A percentile compares a stretch with the other conserved stretches of the same genome.
Conservation (phyloP, 1,284 basidiomycete genomes). For the Amylostereum chailletii region DNA sequence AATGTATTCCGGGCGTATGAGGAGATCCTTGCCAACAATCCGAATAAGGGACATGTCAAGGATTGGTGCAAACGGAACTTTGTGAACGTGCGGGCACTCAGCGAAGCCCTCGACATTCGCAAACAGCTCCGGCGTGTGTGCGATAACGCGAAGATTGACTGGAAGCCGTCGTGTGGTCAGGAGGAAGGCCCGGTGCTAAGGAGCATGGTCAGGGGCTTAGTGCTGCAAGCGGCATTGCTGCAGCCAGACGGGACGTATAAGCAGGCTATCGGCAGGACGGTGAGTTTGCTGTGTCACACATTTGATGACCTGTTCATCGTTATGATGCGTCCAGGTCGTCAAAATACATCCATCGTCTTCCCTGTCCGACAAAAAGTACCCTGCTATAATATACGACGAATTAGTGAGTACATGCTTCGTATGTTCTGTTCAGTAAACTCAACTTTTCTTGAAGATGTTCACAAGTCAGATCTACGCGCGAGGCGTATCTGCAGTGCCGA, state of each 20-base stretch:
- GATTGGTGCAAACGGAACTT: slow-evolving; percentile 82
- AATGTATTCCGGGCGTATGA: slow-evolving; percentile 81
- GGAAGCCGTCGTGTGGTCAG: slow-evolving; percentile 45
- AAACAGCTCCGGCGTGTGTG: slow-evolving; percentile 73
- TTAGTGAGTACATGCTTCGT: slow-evolving; percentile 48
- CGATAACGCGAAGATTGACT: slow-evolving; percentile 52
- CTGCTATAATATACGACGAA: slow-evolving; percentile 86
- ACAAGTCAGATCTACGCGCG: slow-evolving; percentile 84
- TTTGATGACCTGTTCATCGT: slow-evolving; percentile 41
- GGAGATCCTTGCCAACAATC: slow-evolving; percentile 37
- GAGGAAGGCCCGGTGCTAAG: slow-evolving; percentile 54
- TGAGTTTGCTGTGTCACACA: slow-evolving; percentile 27
- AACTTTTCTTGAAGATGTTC: slow-evolving; percentile 45
- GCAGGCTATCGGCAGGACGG: slow-evolving; percentile 72
- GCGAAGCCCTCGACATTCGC: slow-evolving; percentile 79
- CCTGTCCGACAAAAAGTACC: slow-evolving; percentile 70
- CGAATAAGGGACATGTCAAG: slow-evolving; percentile 37
- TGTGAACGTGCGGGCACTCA: slow-evolving; percentile 79
- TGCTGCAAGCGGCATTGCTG: slow-evolving; percentile 76
- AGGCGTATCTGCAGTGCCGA: slow-evolving; percentile 74
- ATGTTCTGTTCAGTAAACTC: slow-evolving; percentile 6
- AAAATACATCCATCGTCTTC: slow-evolving; percentile 87
- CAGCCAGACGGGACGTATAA: slow-evolving; percentile 81
- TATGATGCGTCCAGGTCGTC: not conserved
- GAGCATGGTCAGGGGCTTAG: slow-evolving; percentile 68